Base-by-base conservation (phyloP, 495 filamentous ascomycete genomes). In the Lineolata rhizophorae region DNA sequence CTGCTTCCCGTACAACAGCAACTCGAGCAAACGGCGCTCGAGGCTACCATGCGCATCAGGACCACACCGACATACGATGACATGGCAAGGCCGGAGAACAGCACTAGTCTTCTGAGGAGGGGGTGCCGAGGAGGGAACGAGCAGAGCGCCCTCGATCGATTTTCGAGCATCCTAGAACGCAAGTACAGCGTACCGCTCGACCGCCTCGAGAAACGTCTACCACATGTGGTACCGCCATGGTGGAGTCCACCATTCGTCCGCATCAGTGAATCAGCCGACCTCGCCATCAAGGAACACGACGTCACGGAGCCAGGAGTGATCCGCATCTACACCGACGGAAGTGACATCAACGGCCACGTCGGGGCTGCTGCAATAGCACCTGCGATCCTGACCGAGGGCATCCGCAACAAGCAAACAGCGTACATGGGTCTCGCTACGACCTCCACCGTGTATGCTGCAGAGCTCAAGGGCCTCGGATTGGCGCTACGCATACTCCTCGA, bases 361-460 rank as follows among this genome's bases (percentile, higher is more conserved):
- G 34, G 43, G 2, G 41, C 37, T 24, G 19, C 32, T 27, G 18
- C 18, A 34, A 27, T 27, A 34, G 32, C 20, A 34, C 32, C 32
- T 5, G 21, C 21, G 19, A 18, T 34, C 32, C 21, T 24, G 17
- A 14, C 21, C 5, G 14, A 9, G 17, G 17, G 29, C 38, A 15
- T 34, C 32, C 21, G 27, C 21, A 20, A 14, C 5, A 15, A 9
- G 21, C 27, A 34, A 20, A 43, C 16, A 25, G 29, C 36, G 25
- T 46, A 46, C 27, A 40, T 46, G 21, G 37, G 37, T 26, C 27
- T 12, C 35, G 29, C 29, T 24, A 41, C 37, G 20, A 35, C 20
- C 34, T 44, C 37, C 21, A 47, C 36, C 12, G 35, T 43, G 14
- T 45, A 45, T 20, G 40, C 42, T 25, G 39, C 30, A 35, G 39